Conservation (phyloP, 257 asterid species). For the Rubia yunnanensis region DNA sequence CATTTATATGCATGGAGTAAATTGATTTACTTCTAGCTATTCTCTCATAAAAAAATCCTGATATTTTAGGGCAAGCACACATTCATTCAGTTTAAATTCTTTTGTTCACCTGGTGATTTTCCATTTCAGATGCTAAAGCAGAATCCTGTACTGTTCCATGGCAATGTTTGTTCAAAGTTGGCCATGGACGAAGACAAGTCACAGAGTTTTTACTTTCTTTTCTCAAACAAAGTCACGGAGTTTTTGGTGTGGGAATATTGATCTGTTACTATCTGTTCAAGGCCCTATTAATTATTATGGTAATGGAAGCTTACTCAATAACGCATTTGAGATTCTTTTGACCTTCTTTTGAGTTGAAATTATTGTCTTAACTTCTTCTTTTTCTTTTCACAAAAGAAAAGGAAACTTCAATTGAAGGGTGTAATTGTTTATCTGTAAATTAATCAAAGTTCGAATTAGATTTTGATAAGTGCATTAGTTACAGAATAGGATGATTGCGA, state of each 20-base stretch:
- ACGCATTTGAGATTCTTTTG: background rate
- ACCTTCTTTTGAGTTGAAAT: background rate
- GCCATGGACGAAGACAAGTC: background rate
- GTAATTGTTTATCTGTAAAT: too few species aligned
- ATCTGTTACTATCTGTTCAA: background rate
- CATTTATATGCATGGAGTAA: too few species aligned
- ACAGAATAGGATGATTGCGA: too few species aligned
- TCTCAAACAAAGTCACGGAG: background rate
- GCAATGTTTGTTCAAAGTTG: background rate
- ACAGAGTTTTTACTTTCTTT: too few species aligned
- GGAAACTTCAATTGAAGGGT: too few species aligned
- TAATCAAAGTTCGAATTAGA: too few species aligned
- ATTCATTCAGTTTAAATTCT: too few species aligned
- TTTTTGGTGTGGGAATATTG: background rate
- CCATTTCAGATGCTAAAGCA: background rate
- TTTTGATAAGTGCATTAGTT: too few species aligned
- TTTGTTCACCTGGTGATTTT: background rate
- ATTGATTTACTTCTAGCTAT: too few species aligned
- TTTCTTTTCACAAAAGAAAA: too few species aligned
- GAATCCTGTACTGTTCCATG: background rate
- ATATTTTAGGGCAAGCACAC: too few species aligned
- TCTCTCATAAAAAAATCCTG: too few species aligned
- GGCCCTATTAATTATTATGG: background rate
- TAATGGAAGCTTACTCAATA: background rate
- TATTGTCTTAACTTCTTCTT: background rate